Evolutionary conservation across 306 rosid genomes (phyloP).

Genomic region (Corylus avellana): DNA sequence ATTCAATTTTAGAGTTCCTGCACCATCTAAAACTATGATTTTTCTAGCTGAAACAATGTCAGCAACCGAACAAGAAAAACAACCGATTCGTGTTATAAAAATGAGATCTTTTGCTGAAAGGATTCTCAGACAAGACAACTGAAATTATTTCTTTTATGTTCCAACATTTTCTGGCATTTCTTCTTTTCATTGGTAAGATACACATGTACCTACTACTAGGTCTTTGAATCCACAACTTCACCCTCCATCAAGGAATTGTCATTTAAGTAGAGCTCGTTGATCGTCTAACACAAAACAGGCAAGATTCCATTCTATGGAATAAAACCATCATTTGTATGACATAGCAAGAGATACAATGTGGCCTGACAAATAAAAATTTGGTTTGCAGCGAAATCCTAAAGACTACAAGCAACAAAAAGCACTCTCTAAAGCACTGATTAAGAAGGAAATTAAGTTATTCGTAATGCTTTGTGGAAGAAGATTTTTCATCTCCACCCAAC

Average conservation of each 20-base stretch:
- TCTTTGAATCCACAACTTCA: background rate
- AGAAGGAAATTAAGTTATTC: no score
- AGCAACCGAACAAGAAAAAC: background rate
- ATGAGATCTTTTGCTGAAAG: background rate
- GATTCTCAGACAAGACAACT: background rate
- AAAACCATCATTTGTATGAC: background rate
- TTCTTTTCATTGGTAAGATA: background rate
- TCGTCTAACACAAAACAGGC: background rate
- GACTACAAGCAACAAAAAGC: background rate
- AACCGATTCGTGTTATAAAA: background rate
- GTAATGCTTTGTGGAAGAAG: background rate
- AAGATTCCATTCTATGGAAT: background rate
- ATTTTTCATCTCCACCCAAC: background rate
- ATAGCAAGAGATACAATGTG: background rate
- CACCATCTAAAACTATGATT: background rate
- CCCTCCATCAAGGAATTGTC: background rate
- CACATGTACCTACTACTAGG: background rate
- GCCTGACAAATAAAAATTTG: background rate
- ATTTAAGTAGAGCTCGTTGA: background rate
- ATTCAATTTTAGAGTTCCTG: background rate
- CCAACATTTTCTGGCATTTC: background rate
- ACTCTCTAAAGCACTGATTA: background rate
- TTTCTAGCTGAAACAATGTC: conserved; percentile 10
- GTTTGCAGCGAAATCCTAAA: background rate
- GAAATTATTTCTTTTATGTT: background rate